Conservation (phyloP, 2,329 filamentous ascomycete genomes). For the Cladophialophora chaetospira region DNA sequence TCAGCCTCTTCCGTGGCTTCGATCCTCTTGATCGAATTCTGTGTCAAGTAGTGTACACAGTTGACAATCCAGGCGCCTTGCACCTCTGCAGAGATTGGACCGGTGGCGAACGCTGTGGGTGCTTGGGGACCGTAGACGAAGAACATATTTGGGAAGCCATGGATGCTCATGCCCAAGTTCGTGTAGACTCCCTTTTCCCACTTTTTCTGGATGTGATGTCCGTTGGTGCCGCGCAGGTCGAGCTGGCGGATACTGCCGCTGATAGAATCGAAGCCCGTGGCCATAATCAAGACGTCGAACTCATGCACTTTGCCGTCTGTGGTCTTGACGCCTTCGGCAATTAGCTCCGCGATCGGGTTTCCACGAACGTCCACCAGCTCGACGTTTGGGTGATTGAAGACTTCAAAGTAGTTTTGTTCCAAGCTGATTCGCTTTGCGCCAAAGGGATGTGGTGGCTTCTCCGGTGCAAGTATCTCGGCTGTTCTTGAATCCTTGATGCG, state of each 20-base stretch:
- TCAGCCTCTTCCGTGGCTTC: constrained; percentile 9
- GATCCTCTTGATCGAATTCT: constrained; percentile 4
- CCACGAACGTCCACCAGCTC: constrained; percentile 36
- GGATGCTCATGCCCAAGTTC: constrained; percentile 45
- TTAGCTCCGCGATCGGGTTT: constrained; percentile 2
- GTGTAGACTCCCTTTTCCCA: constrained; percentile 41
- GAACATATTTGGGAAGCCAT: constrained; percentile 54
- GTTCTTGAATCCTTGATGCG: constrained; percentile 53
- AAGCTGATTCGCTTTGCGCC: constrained; percentile 54
- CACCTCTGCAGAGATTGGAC: constrained; percentile 55
- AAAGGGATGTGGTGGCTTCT: constrained; percentile 56
- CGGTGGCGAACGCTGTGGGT: constrained; percentile 47
- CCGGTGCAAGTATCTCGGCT: constrained; percentile 56
- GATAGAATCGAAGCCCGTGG: constrained; percentile 47
- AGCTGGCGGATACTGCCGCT: constrained; percentile 44
- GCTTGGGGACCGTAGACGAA: constrained; percentile 58
- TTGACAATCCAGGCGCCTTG: constrained; percentile 55
- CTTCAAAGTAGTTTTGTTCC: constrained; percentile 55
- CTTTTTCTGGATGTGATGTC: constrained; percentile 38
- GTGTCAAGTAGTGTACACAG: constrained; percentile 2
- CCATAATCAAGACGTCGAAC: constrained; percentile 45
- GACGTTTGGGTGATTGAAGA: constrained; percentile 48
- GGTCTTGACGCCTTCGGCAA: constrained; percentile 43
- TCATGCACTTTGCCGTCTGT: constrained; percentile 42
- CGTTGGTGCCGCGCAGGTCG: constrained; percentile 42